Evolutionary conservation across 2,329 filamentous ascomycete genomes (phyloP).

Genomic region (Mycogone perniciosa): DNA sequence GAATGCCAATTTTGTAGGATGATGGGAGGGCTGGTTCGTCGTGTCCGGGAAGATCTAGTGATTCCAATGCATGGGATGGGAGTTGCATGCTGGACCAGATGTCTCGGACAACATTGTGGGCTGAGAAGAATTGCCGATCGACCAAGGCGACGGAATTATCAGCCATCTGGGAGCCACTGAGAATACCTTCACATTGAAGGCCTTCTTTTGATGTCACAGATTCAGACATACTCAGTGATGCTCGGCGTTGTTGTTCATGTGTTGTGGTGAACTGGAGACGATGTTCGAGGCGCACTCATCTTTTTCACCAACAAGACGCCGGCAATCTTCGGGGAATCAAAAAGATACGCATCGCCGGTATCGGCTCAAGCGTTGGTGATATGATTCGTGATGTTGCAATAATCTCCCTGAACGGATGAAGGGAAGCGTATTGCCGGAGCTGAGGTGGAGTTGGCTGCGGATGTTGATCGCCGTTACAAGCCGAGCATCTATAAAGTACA

Average conservation of each 20-base stretch:
- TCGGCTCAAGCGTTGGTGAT: too few relatives aligned
- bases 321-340: too few relatives aligned
- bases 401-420: background rate
- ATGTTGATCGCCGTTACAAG: background rate
- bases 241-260: too few relatives aligned
- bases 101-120: conserved; percentile 12
- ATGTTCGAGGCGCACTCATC: too few relatives aligned
- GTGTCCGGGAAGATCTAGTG: conserved; percentile 14
- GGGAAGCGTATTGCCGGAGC: background rate
- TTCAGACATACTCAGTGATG: too few relatives aligned
- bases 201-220: too few relatives aligned
- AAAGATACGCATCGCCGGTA: too few relatives aligned
- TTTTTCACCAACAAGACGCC: too few relatives aligned
- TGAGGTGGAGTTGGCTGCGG: background rate
- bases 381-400: too few relatives aligned
- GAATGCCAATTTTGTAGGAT: conserved; percentile 47
- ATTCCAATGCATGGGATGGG: conserved; percentile 6
- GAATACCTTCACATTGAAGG: background rate
- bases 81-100: conserved; percentile 15
- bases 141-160: background rate
- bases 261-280: too few relatives aligned
- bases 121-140: conserved; percentile 9
- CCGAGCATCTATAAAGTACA: background rate
- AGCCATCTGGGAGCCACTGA: background rate
- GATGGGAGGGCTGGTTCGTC: conserved; percentile 33